A percentile compares a stretch with the other conserved stretches of the same genome.
Conservation (phyloP, 768 basidiomycete species). For the Mrakia frigida region DNA sequence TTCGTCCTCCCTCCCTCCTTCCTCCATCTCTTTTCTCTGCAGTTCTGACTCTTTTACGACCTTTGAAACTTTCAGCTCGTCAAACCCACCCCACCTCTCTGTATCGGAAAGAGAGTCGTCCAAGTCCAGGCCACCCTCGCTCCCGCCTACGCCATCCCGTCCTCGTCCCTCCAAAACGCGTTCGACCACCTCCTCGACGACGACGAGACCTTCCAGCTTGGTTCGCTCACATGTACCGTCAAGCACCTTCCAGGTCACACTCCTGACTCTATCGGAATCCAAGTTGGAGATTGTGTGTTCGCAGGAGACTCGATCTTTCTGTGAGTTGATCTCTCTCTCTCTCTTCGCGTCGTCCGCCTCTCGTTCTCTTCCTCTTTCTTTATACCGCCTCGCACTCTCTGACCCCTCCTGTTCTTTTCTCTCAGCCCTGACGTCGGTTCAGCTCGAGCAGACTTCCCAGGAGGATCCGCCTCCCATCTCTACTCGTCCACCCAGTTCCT, state of each 20-base stretch:
- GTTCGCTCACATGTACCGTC: conserved; percentile 32
- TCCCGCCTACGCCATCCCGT: conserved; percentile 32
- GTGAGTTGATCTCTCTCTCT: conserved; percentile 26
- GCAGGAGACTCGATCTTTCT: conserved; percentile 40
- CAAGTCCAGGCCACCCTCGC: conserved; percentile 37
- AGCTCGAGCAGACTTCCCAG: conserved; percentile 40
- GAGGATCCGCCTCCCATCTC: conserved; percentile 35
- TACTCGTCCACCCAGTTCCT: conserved; percentile 37
- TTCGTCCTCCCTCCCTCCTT: background rate
- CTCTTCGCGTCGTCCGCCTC: background rate
- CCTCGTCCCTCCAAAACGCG: conserved; percentile 30
- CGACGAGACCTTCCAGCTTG: conserved; percentile 35
- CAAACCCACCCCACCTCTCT: conserved; percentile 26
- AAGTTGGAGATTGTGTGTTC: conserved; percentile 36
- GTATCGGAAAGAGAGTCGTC: conserved; percentile 34
- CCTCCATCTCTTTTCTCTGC: background rate
- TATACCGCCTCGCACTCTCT: background rate
- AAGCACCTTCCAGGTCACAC: conserved; percentile 40
- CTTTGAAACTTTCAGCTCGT: background rate
- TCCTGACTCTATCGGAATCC: conserved; percentile 35
- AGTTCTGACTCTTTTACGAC: background rate
- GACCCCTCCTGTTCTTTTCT: background rate
- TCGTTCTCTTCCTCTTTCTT: background rate
- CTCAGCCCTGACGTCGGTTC: conserved; percentile 38
- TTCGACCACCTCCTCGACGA: conserved; percentile 39